Base-by-base conservation (phyloP, 2,329 filamentous ascomycete species). In the Curvularia eragrostidis region DNA sequence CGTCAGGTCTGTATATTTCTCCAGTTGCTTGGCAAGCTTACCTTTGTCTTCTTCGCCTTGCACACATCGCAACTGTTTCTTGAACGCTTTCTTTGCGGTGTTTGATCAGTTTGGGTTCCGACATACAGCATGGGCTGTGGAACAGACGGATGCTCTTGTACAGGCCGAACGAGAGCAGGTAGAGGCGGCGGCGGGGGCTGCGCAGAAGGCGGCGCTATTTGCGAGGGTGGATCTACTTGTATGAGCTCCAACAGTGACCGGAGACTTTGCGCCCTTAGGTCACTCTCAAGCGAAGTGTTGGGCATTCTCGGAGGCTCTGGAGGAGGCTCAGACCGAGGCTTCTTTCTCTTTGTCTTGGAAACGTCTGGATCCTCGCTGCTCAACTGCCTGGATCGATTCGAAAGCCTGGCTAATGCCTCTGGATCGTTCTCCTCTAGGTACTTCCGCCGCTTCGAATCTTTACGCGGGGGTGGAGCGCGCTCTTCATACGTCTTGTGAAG, bases 401-500 rank as follows among this genome's bases (percentile, higher is more conserved):
- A 62, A 42, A 75, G 58, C 51, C 67, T 65, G 3, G 60, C 52
- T 43, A 75, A 55, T 5, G 72, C 69, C 9, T 75, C 75, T 2
- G 76, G 74, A 38, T 78, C 70, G 13, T 71, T 64, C 52, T 70
- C 69, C 52, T 77, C 72, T 19, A 77, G 63, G 44, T 62, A 71
- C 56, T 72, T 74, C 48, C 75, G 68, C 28, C 75, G 63, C 62
- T 76, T 75, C n/a, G 76, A 75, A 58, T 77, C 75, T 49, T 75
- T 75, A 15, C 78, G 74, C 12, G 78, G 74, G 10, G 75, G 73
- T 2, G 77, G 74, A 23, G 77, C 78, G 21, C 79, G 71, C 59
- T 79, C 78, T 44, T 80, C 80, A 48, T 80, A 79, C 18, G 78
- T 81, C 61, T 79, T 75, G 64, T 82, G 80, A 5, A 81, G 70